Percentiles rank a stretch among this genome's conserved stretches.
Conservation (phyloP, 208 protist species). For the Lotmaria passim region DNA sequence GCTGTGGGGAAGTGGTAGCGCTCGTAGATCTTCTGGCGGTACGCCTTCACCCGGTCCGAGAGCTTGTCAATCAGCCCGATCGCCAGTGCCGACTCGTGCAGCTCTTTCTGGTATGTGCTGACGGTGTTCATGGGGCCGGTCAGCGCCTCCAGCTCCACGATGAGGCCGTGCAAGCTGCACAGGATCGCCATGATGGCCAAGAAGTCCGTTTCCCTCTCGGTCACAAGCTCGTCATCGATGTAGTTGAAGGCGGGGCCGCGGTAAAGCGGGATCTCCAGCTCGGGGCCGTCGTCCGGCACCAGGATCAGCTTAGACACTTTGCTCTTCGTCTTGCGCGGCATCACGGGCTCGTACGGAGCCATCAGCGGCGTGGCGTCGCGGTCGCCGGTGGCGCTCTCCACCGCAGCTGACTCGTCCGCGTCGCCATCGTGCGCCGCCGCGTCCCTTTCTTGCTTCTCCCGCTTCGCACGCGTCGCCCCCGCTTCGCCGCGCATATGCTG, state of each 20-base stretch:
- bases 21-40: constrained; percentile 20
- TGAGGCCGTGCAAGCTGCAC: constrained; percentile 33
- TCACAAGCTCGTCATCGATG: constrained; percentile 31
- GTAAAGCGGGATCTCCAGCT: constrained; percentile 25
- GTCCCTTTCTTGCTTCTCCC: not conserved
- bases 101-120: constrained; percentile 39
- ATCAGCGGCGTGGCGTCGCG: not conserved
- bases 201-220: constrained; percentile 36
- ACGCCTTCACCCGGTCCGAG: constrained; percentile 18
- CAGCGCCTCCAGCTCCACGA: constrained; percentile 25
- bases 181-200: constrained; percentile 32
- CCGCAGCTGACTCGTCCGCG: not conserved
- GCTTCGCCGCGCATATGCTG: too few relatives aligned
- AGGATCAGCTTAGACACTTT: constrained; percentile 6
- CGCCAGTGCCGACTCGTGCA: constrained; percentile 36
- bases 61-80: constrained; percentile 30
- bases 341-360: not conserved
- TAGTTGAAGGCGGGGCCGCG: constrained; percentile 34
- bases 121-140: constrained; percentile 19
- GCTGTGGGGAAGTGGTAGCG: constrained; percentile 30
- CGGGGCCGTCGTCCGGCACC: not conserved
- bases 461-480: not conserved
- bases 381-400: constrained; percentile 1
- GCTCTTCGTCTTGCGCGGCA: constrained; percentile 4
- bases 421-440: constrained; percentile 2